These are phyloP conservation scores for Candida easanensis DNA, from an alignment of 805 yeast genomes.

Conservation along the genomic window DNA sequence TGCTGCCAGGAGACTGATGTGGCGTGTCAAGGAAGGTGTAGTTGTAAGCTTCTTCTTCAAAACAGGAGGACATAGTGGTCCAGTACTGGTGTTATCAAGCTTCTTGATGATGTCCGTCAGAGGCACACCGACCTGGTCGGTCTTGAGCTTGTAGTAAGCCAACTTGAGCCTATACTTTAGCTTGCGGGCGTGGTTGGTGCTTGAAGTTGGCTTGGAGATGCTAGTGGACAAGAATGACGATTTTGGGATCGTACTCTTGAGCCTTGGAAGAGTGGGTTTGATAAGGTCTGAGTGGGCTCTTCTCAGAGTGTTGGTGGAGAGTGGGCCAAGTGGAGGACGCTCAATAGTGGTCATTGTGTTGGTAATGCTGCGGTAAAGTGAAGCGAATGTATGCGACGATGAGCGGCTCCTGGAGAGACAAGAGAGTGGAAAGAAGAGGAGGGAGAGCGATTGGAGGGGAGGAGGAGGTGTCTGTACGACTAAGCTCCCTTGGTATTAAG, in stretches of 20 bases:
- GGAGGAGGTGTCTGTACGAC: neutral
- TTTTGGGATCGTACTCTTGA: conserved; percentile 8
- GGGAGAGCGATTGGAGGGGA: neutral
- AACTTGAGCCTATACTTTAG: conserved; percentile 46
- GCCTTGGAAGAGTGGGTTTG: conserved; percentile 13
- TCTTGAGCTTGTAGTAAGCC: conserved; percentile 50
- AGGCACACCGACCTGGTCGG: conserved; percentile 42
- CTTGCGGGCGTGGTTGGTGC: conserved; percentile 32
- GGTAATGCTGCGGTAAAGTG: neutral
- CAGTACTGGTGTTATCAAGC: neutral
- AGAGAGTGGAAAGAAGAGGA: neutral
- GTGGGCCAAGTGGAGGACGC: conserved; percentile 21
- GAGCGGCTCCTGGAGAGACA: neutral
- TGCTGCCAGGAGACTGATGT: conserved; percentile 35
- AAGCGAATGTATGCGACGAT: conserved; percentile 1
- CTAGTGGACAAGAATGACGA: conserved; percentile 3
- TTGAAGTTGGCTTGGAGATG: neutral
- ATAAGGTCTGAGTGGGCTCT: conserved; percentile 13
- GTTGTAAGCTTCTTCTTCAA: conserved; percentile 5
- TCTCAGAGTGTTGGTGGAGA: conserved; percentile 19
- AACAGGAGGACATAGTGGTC: neutral
- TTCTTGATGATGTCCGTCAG: conserved; percentile 29
- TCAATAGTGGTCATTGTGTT: conserved; percentile 19
- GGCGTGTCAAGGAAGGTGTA: conserved; percentile 27
- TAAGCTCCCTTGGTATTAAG: neutral